These are phyloP conservation scores for Durotheca rogersii DNA, from an alignment of 495 filamentous ascomycete genomes.

Conservation along the genomic window DNA sequence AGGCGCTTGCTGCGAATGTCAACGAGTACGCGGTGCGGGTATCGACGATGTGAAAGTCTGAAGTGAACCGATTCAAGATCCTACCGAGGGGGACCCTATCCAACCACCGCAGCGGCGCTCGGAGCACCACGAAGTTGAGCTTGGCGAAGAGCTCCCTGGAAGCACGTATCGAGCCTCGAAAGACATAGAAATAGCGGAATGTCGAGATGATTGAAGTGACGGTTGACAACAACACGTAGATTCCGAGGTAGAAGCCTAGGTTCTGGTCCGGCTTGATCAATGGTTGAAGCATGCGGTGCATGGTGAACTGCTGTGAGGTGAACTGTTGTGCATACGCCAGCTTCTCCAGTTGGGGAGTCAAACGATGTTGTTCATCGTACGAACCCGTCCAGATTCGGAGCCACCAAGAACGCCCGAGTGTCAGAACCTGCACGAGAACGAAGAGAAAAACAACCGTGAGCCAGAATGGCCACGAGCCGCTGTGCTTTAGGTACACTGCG, in stretches of 20 bases:
- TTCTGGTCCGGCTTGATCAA: conserved; percentile 26
- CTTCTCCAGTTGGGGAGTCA: conserved; percentile 24
- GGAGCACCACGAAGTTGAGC: conserved; percentile 64
- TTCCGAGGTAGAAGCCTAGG: conserved; percentile 62
- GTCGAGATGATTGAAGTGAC: conserved; percentile 57
- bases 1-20: conserved; percentile 53
- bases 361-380: conserved; percentile 36
- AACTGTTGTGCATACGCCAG: conserved; percentile 39
- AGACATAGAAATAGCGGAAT: conserved; percentile 59
- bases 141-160: conserved; percentile 65
- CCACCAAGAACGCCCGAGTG: conserved; percentile 61
- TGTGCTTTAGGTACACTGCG: conserved; percentile 60
- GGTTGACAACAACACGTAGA: conserved; percentile 66
- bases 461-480: conserved; percentile 68
- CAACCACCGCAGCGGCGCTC: conserved; percentile 72
- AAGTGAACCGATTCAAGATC: conserved; percentile 76
- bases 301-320: conserved; percentile 41
- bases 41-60: conserved; percentile 74
- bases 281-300: conserved; percentile 34
- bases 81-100: conserved; percentile 80
- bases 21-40: conserved; percentile 62
- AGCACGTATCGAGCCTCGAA: conserved; percentile 59
- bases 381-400: conserved; percentile 65
- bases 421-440: conserved; percentile 49
- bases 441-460: conserved; percentile 54